Base-by-base conservation (phyloP, 495 filamentous ascomycete species). In the Gamarada debralockiae region DNA sequence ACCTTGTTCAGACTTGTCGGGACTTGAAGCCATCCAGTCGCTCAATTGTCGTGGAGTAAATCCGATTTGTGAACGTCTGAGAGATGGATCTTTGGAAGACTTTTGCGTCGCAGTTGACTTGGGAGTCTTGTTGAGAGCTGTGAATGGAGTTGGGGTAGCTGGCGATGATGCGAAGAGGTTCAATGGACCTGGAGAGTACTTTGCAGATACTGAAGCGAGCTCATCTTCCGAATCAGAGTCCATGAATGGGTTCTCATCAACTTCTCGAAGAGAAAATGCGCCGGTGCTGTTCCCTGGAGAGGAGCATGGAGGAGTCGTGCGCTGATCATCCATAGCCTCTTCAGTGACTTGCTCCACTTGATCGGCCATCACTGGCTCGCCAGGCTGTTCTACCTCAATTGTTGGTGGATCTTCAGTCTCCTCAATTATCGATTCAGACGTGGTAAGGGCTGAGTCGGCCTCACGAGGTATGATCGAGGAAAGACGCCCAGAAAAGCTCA, bases 21-120 rank as follows among this genome's bases (percentile, higher is more conserved):
- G 52, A 66, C 59, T 83, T 75, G 59, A 72, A 39, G 81, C 73
- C 50, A 74, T 73, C 84, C 87, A 88, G 4, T 72, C 66, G 50
- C 68, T 75, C 6, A 89, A 65, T 52, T 84, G 77, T 7, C 73
- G 65, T 12, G 83, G 78, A 2, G 83, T 85, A 42, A 87, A 83
- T 14, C 78, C 79, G 33, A 81, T 58, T 24, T 52, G 21, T 17
- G 49, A 13, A 23, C n/a, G 18, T 31, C 4, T n/a, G n/a, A n/a
- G n/a, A n/a, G n/a, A n/a, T n/a, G n/a, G 50, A 55, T 39, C 37
- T 14, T 21, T 46, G 22, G 47, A 20, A 25, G 43, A 44, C 18
- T 33, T 46, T 18, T 17, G 42, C 31, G n/a, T n/a, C n/a, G n/a
- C n/a, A n/a, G n/a, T n/a, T n/a, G 56, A 38, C 34, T 37, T 61